Evolutionary conservation across 2,329 filamentous ascomycete species (phyloP), one percentile per base, ranked within the genome.

Genomic region (Scolecobasidium constrictum): DNA sequence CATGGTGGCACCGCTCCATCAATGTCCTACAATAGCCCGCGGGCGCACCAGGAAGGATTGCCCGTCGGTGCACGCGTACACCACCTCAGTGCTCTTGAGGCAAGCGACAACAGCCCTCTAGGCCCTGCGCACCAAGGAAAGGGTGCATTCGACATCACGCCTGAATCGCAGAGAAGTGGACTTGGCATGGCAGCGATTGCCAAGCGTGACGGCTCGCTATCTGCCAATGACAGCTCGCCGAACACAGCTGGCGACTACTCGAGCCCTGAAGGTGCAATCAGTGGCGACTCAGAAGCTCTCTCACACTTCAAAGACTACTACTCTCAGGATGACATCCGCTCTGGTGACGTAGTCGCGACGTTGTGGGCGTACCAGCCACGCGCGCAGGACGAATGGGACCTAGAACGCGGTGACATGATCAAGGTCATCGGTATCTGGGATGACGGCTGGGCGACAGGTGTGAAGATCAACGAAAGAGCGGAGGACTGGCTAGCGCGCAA

Each of bases 341-440:
- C 90, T 0, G 83, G 85, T 44, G 88, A 96, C 55, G 82, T 83
- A 46, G 90, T 98, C 34, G 77, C 92, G 12, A 86, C 87, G 2
- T 73, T 98, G 12, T 98, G 92, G 92, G 90, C 92, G 2, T 98
- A 98, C 61, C 86, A 94, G 53, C 90, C 92, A 23, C 83, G 92
- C 23, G 92, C 92, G 4, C 78, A 80, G 21, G 92, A 98, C 55
- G 92, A 98, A 58, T 96, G 96, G 56, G 73, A 86, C 31, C 71
- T 98, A 28, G 92, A 96, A 55, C 79, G 92, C 46, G 92, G 92
- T 42, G 92, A 98, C 58, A 95, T 98, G 88, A 74, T 98, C 56
- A 96, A 95, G 66, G 81, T 98, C 12, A 83, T 96, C 22, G 92
- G 92, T 48, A 98, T 98, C 51, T 98, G 92, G 92, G 92, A 98